Evolutionary conservation across 371 early-diverging fungal species (phyloP), one percentile per base, ranked within the genome.

Genomic region (Saksenaea vasiformis): DNA sequence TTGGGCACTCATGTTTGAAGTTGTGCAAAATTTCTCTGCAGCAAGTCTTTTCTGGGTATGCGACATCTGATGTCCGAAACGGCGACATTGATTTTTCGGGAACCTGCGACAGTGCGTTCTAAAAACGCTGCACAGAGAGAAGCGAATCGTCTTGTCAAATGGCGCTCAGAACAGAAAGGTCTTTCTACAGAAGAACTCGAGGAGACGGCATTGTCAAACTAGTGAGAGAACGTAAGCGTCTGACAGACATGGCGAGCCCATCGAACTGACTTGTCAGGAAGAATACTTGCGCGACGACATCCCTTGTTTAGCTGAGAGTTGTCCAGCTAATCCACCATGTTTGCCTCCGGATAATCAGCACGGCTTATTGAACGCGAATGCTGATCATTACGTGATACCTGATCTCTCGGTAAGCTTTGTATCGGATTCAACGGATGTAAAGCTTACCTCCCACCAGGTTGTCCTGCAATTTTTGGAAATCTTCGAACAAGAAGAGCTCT

Each of bases 251-350:
- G 15, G n/a, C 39, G 0, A 22, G 22, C 0, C 27, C 2, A 19
- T 7, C 22, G 22, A 47, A 22, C 51, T 47, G 51, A 47, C 51
- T 10, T 47, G 51, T 22, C 19, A 11, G 19, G 17, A 34, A 87
- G 87, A 82, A 44, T 90, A 90, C 65, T 55, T 85, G 24, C 89
- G 90, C 37, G 63, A 64, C 44, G 90, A 89, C 63, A 85, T 90
- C 27, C 85, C 91, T 13, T 90, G 91, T 62, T 78, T 81, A 11
- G 76, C 83, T 22, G 76, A 71, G 34, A 60, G 66, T 13, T 88
- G 89, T 64, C 63, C 64, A 0, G 36, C 60, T 31, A 54, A 54
- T 17, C 76, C 74, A 8, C 68, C 70, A 0, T 82, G 82, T 37
- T 64, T 73, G 35, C 61, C 22, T 31, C 3, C 34, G 9, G 76